Evolutionary conservation across 495 filamentous ascomycete species (phyloP), one percentile per base, ranked within the genome.

Genomic region (Lindgomyces ingoldianus): DNA sequence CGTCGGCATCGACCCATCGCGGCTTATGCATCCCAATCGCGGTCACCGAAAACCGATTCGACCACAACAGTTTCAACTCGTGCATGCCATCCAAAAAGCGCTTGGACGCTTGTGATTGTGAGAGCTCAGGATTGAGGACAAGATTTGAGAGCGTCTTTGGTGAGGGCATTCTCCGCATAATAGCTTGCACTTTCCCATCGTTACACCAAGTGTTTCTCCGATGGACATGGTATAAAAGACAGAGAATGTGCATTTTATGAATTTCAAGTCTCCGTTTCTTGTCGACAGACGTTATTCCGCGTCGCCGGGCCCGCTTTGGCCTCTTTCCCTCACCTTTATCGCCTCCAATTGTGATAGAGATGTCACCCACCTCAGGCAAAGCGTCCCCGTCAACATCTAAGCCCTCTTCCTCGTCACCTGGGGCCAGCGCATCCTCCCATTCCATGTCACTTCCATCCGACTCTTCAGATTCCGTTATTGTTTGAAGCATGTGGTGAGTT

Each of bases 131-230:
- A 22, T 86, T 76, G 4, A 89, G 88, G 49, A 85, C 85, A 2
- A 98, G 76, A 39, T 65, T 66, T 3, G 57, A 25, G 4, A 68
- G 21, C 1, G 53, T 53, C 33, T 69, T 68, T 9, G 62, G 56
- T 6, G 61, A 57, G 4, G 61, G 55, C 3, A 68, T 11, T 24
- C 56, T 65, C n/a, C 64, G 45, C 26, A 70, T 25, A 18, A 30
- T 57, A 16, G 52, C 46, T 52, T 70, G 62, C 12, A 62, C 56
- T 62, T 78, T 73, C 14, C 79, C 64, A 73, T 94, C 86, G 73
- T 96, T 96, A 72, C 93, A 98, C 93, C 93, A 98, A 55, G 78
- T 74, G 72, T 96, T 98, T 42, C 92, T 84, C 24, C 83, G 75
- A 64, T 87, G 81, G 19, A 88, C 83, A 74, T 97, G 90, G 3